Evolutionary conservation across 2,329 filamentous ascomycete genomes (phyloP), one percentile per base, ranked within the genome.

Genomic region (Peltaster fructicola): DNA sequence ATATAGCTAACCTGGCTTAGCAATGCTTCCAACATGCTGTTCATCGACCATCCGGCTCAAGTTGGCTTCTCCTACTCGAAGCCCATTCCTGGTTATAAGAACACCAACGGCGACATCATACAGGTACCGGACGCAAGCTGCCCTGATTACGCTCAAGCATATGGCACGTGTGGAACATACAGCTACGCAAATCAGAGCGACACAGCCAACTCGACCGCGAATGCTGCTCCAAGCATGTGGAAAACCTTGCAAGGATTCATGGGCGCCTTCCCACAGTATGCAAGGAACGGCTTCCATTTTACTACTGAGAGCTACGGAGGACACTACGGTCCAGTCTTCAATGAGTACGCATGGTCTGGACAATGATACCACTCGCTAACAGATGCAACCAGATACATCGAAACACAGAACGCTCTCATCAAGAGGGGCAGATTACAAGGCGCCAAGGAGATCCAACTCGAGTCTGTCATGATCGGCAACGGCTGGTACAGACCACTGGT

Each of bases 11-110:
- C 11, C 20, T n/a, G n/a, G n/a, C n/a, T 11, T 18, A 39, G 36
- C 29, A 65, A 67, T 35, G 57, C 64, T 13, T 63, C 61, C 33
- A 75, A 75, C 35, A 65, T 76, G 60, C 61, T 79, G 9, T 78
- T 73, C 47, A 65, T 79, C 36, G 73, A 79, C 37, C 65, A 78
- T 44, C 74, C 67, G 6, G 61, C 57, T 7, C 59, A 64, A 22
- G 61, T 66, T 4, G 68, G 68, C 1, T 63, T 70, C 37, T 67
- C 61, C 7, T 72, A 71, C 40, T 53, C 53, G 4, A 43, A 50
- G 8, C 50, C 55, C 1, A 26, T 39, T 3, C 21, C 31, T 2
- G 37, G 24, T 8, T 39, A 35, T 14, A 30, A 21, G 5, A 24
- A 30, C 11, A 45, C 57, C 5, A 50, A 54, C 11, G 40, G 38